Percentiles rank a stretch among this genome's conserved stretches.
phyloP scores from a whole-genome alignment of 108 stramenopile genomes.

The Conticribra weissflogii region DNA sequence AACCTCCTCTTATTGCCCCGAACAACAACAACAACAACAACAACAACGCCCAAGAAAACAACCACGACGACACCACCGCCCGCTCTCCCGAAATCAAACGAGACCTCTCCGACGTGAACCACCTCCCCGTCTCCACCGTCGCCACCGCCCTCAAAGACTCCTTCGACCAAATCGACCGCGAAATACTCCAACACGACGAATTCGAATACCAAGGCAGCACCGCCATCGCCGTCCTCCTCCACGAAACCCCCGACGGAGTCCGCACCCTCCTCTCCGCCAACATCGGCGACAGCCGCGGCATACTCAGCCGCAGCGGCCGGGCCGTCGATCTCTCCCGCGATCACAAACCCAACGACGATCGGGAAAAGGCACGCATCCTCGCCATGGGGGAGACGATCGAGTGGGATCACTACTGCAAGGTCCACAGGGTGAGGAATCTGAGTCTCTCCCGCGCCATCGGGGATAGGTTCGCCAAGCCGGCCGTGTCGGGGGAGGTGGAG shows the following conservation, averaged over 20 bases:
- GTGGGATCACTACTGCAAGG: slow-evolving; percentile 60
- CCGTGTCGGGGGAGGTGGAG: slow-evolving; percentile 75
- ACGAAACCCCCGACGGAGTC: slow-evolving; percentile 65
- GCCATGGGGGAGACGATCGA: slow-evolving; percentile 66
- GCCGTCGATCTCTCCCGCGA: slow-evolving; percentile 78
- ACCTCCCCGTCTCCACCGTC: slow-evolving; percentile 60
- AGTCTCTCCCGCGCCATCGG: slow-evolving; percentile 81
- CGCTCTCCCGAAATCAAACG: slow-evolving; percentile 64
- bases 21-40: slow-evolving; percentile 18
- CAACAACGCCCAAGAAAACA: slow-evolving; percentile 22
- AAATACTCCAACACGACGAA: slow-evolving; percentile 62
- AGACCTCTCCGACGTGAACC: slow-evolving; percentile 33
- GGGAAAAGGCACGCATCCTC: slow-evolving; percentile 65
- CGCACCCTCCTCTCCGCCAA: slow-evolving; percentile 91
- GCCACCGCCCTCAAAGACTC: slow-evolving; percentile 65
- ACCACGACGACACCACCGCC: slow-evolving; percentile 53
- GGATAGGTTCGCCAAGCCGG: slow-evolving; percentile 75
- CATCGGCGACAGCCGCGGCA: slow-evolving; percentile 94
- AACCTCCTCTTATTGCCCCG: too few relatives aligned
- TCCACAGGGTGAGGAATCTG: slow-evolving; percentile 73
- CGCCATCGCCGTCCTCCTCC: slow-evolving; percentile 87
- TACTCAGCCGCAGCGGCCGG: slow-evolving; percentile 70
- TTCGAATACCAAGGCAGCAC: slow-evolving; percentile 91
- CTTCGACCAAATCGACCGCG: slow-evolving; percentile 67
- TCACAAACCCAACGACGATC: slow-evolving; percentile 77